Base-by-base conservation (phyloP, 1,284 basidiomycete genomes). In the Hymenochaete sp. region DNA sequence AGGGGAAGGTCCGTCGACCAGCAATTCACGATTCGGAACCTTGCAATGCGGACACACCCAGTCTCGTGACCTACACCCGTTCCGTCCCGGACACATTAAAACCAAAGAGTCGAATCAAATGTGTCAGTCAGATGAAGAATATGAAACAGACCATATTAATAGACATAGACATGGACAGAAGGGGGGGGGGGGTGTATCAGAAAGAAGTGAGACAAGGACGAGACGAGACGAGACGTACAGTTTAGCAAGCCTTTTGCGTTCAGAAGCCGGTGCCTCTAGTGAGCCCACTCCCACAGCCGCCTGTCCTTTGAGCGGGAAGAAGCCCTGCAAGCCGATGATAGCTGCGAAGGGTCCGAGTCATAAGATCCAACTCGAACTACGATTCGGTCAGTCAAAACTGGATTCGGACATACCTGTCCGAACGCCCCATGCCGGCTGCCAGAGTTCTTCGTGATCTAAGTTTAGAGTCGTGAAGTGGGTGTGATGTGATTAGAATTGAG, bases 391-490 rank as follows among this genome's bases (percentile, higher is more conserved):
- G 16, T 32, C 29, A 38, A 49, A 19, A 26, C 39, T 29, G 8
- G 29, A 43, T 22, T 25, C 8, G 19, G 14, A 67, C 63, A 40
- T 51, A 80, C 90, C 90, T 48, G 93, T 97, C 49, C 93, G 77
- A 21, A 98, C 88, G 46, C 93, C 93, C 93, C 93, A 98, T 10
- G 93, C 92, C 25, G 93, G 93, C 64, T 96, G 92, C 93, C 93
- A 98, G 35, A 86, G 68, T 56, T 93, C 87, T 65, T 89, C 85
- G 52, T 89, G 85, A 67, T 87, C 83, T 86, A 57, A 37, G 5
- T 8, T 35, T 19, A n/a, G 21, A 45, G 48, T 29, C 21, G 36
- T 19, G 42, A 38, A 40, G 31, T 47, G 38, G 32, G 13, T 5
- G 24, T 13, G 31, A n/a, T 29, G 39, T 33, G 33, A 41, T 18